A percentile compares a stretch with the other conserved stretches of the same genome.
Conservation (phyloP, 345 rosid species). For the Erucastrum elatum region DNA sequence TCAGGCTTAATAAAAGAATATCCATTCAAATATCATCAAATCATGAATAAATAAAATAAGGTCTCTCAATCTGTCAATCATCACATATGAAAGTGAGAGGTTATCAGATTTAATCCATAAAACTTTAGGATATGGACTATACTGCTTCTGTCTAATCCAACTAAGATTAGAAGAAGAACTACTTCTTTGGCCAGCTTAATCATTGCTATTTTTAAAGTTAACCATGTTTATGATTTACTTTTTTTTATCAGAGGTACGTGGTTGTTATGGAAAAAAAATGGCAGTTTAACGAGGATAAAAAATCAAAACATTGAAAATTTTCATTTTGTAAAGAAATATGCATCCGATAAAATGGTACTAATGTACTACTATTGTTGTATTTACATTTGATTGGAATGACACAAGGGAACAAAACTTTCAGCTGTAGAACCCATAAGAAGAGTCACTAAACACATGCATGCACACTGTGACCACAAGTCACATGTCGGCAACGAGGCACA, state of each 20-base stretch:
- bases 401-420: background rate
- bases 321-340: background rate
- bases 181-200: background rate
- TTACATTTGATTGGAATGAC: background rate
- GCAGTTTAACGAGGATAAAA: background rate
- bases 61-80: constrained; percentile 14
- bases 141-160: background rate
- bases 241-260: background rate
- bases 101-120: constrained; percentile 10
- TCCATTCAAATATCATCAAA: background rate
- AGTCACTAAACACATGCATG: constrained; percentile 3
- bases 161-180: background rate
- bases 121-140: too few relatives aligned
- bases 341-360: background rate
- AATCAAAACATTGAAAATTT: background rate
- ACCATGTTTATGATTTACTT: background rate
- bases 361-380: background rate
- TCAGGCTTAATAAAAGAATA: background rate
- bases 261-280: background rate
- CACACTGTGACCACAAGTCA: background rate
- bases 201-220: background rate
- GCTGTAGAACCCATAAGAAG: background rate
- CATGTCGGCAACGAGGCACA: constrained; percentile 27
- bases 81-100: constrained; percentile 1
- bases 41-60: background rate